Percentiles rank a stretch among this genome's conserved stretches.
phyloP scores from a whole-genome alignment of 1,139 yeast species.

The Suhomyces anneliseae region DNA sequence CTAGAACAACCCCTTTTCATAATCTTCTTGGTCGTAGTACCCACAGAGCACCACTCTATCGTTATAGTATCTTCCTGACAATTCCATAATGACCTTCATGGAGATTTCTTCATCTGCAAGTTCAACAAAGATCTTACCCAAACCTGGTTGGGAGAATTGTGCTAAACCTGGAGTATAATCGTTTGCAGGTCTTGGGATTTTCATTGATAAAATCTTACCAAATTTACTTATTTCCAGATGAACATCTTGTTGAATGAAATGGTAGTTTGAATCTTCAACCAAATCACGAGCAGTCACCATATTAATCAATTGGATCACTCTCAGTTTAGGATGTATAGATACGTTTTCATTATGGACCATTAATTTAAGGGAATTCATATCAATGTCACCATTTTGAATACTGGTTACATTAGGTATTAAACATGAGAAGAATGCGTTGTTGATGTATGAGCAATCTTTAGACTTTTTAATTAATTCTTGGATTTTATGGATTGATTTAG shows the following conservation, averaged over 20 bases:
- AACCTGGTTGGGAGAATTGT: constrained; percentile 54
- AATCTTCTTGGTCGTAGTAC: constrained; percentile 61
- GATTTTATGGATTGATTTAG: constrained; percentile 17
- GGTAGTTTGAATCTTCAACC: constrained; percentile 48
- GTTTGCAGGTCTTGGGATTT: constrained; percentile 66
- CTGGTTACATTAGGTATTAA: constrained; percentile 29
- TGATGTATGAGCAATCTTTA: constrained; percentile 19
- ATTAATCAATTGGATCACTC: constrained; percentile 66
- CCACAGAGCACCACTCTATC: constrained; percentile 72
- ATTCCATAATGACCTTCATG: constrained; percentile 54
- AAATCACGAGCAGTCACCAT: constrained; percentile 65
- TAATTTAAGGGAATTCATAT: constrained; percentile 30
- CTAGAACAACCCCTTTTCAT: constrained; percentile 30
- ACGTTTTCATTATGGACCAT: constrained; percentile 39
- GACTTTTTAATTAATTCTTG: constrained; percentile 18
- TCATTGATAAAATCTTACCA: constrained; percentile 55
- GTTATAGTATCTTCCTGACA: constrained; percentile 69
- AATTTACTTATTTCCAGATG: constrained; percentile 48
- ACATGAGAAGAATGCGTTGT: constrained; percentile 36
- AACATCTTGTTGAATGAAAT: constrained; percentile 56
- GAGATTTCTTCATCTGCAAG: constrained; percentile 57
- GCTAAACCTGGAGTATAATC: constrained; percentile 46
- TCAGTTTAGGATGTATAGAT: constrained; percentile 44
- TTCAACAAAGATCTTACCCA: constrained; percentile 73
- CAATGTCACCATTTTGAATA: constrained; percentile 38